Conservation (phyloP, 2,329 filamentous ascomycete genomes). For the Colletotrichum echinochloae region DNA sequence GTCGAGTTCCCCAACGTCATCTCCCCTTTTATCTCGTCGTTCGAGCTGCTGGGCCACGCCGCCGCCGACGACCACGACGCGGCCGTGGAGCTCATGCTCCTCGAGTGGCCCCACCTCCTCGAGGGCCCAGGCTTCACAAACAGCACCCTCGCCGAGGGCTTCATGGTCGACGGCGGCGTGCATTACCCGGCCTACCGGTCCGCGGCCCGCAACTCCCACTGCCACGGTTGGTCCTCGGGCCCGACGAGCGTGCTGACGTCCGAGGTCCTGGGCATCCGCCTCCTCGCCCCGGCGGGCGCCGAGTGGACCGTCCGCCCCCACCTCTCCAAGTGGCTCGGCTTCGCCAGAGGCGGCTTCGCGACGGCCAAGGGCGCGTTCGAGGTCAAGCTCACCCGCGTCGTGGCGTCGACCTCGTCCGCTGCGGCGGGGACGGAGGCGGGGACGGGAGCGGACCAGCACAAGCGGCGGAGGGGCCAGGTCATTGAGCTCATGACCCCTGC, state of each 20-base stretch:
- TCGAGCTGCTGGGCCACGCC: constrained; percentile 53
- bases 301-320: constrained; percentile 46
- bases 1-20: constrained; percentile 53
- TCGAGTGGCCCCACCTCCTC: constrained; percentile 56
- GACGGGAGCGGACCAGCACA: constrained; percentile 8
- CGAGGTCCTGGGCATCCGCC: constrained; percentile 47
- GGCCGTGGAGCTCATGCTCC: constrained; percentile 56
- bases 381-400: constrained; percentile 45
- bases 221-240: constrained; percentile 52
- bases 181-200: constrained; percentile 50
- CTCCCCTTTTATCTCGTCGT: constrained; percentile 51
- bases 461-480: constrained; percentile 30
- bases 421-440: no score
- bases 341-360: constrained; percentile 53
- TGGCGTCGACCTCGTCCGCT: constrained; percentile 27
- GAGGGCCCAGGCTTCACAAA: constrained; percentile 55
- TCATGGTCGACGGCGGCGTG: constrained; percentile 51
- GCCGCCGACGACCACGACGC: constrained; percentile 51
- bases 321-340: constrained; percentile 50
- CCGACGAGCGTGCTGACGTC: constrained; percentile 49
- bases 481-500: constrained; percentile 38
- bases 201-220: constrained; percentile 49
- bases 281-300: constrained; percentile 44
- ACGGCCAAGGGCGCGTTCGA: constrained; percentile 50
- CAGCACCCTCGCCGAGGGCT: constrained; percentile 57